Conservation (phyloP, 2,329 filamentous ascomycete species). For the Claviceps spartinae region DNA sequence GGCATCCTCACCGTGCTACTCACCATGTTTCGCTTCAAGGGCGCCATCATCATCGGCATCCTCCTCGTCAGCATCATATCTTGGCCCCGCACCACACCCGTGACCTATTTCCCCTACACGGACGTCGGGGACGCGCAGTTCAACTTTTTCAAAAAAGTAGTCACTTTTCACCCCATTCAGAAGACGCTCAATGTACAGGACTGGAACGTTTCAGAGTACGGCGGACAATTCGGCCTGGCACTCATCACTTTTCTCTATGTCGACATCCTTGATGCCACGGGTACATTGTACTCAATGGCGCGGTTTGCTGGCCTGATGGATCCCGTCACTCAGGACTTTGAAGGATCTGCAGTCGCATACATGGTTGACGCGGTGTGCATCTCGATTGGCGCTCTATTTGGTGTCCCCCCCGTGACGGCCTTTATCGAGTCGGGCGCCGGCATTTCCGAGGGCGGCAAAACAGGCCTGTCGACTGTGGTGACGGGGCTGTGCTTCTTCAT, state of each 20-base stretch:
- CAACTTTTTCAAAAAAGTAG: constrained; percentile 79
- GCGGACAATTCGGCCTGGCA: constrained; percentile 67
- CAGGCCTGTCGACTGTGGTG: constrained; percentile 67
- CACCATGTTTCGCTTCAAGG: constrained; percentile 78
- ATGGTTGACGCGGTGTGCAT: constrained; percentile 68
- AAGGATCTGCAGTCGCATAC: constrained; percentile 72
- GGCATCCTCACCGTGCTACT: constrained; percentile 67
- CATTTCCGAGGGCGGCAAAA: constrained; percentile 76
- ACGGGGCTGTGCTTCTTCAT: constrained; percentile 78
- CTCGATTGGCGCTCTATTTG: constrained; percentile 66
- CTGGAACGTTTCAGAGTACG: constrained; percentile 56
- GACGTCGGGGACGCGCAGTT: constrained; percentile 55
- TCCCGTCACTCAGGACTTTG: constrained; percentile 72
- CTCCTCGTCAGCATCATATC: constrained; percentile 76
- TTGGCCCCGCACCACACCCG: constrained; percentile 63
- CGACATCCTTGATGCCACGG: constrained; percentile 77
- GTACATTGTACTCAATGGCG: constrained; percentile 82
- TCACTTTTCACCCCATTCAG: constrained; percentile 67
- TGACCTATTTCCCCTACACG: constrained; percentile 73
- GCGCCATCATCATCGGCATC: constrained; percentile 74
- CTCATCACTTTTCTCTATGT: constrained; percentile 85
- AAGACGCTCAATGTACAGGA: constrained; percentile 57
- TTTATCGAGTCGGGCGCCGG: constrained; percentile 85
- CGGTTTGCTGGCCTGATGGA: constrained; percentile 71
- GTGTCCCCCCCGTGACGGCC: constrained; percentile 68